Conservation (phyloP, 1,284 basidiomycete genomes). For the Sphagnurus paluster region DNA sequence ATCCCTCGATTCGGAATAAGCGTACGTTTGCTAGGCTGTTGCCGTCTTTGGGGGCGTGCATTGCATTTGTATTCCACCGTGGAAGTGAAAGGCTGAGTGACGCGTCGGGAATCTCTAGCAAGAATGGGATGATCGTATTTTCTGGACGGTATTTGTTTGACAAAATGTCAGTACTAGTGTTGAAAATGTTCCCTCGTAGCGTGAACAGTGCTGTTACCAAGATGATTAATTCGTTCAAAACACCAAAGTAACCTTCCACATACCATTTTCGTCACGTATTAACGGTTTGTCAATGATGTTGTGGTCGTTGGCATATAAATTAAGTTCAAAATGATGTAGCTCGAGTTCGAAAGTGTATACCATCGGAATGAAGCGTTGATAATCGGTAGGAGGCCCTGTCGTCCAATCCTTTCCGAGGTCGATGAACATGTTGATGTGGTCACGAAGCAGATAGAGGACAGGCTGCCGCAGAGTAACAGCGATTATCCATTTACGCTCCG, state of each 20-base stretch:
- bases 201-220: conserved; percentile 66
- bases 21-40: conserved; percentile 62
- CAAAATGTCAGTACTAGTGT: conserved; percentile 56
- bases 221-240: not conserved
- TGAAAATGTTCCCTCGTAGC: conserved; percentile 59
- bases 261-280: conserved; percentile 79
- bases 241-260: conserved; percentile 8
- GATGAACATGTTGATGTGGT: conserved; percentile 90
- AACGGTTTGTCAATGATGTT: conserved; percentile 92
- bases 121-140: conserved; percentile 67
- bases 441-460: conserved; percentile 76
- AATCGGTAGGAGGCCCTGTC: conserved; percentile 76
- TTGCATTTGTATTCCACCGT: conserved; percentile 83
- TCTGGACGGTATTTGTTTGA: conserved; percentile 75
- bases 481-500: conserved; percentile 77
- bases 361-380: conserved; percentile 82
- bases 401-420: conserved; percentile 91
- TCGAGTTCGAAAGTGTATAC: conserved; percentile 72
- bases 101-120: conserved; percentile 60
- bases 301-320: conserved; percentile 90
- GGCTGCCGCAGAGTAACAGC: conserved; percentile 70
- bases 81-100: conserved; percentile 69
- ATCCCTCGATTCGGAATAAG: conserved; percentile 60
- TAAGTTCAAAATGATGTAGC: conserved; percentile 74
- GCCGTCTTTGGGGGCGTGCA: conserved; percentile 63